A percentile compares a stretch with the other conserved stretches of the same genome.
Conservation (phyloP, 179 eudicot genomes). For the Drosera spatulata region DNA sequence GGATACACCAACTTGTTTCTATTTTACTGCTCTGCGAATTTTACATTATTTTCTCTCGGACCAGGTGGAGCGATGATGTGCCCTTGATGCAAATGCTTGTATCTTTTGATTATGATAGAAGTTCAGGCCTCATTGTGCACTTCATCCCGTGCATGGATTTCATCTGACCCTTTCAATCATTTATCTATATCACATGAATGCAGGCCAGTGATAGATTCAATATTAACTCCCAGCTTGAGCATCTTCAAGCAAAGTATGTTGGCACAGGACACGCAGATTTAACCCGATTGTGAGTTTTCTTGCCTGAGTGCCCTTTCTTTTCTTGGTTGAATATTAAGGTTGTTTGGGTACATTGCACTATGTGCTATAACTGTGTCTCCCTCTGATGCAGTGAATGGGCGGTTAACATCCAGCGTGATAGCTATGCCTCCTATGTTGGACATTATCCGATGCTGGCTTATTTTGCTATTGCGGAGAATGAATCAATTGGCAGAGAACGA, state of each 20-base stretch:
- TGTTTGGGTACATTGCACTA: no score
- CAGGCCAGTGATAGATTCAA: slow-evolving; percentile 98
- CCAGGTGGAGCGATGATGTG: no score
- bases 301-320: background rate
- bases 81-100: no score
- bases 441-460: slow-evolving; percentile 85
- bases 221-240: slow-evolving; percentile 96
- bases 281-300: slow-evolving; percentile 62
- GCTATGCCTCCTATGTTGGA: slow-evolving; percentile 90
- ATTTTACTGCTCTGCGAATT: no score
- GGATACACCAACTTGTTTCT: no score
- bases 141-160: no score
- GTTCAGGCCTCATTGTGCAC: no score
- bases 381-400: slow-evolving; percentile 74
- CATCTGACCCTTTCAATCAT: no score
- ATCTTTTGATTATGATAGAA: no score
- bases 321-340: background rate
- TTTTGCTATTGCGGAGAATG: slow-evolving; percentile 88
- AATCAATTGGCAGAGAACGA: slow-evolving; percentile 91
- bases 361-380: background rate
- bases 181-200: background rate
- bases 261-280: slow-evolving; percentile 91
- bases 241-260: slow-evolving; percentile 94
- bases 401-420: slow-evolving; percentile 88
- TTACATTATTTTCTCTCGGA: no score